Base-by-base conservation (phyloP, 2,329 filamentous ascomycete genomes). In the Mollisia scopiformis region DNA sequence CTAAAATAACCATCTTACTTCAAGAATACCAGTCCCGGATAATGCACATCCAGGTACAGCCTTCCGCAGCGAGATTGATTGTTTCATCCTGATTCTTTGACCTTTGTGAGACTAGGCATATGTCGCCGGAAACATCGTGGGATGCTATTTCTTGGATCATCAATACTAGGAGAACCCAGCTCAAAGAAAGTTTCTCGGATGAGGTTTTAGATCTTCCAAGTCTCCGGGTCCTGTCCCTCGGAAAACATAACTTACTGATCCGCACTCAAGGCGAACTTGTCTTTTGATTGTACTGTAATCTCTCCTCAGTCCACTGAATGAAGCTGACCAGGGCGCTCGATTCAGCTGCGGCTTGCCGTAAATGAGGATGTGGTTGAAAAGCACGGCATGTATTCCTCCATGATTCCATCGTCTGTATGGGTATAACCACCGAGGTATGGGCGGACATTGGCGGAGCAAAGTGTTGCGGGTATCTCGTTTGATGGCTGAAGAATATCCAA, bases 1-100 rank as follows among this genome's bases (percentile, higher is more conserved):
- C n/a, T 23, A 13, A 54, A 54, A 54, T 39, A 41, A 54, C 51
- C 33, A 23, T 47, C 43, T 27, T 8, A 6, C 41, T 13, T 14
- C 39, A 43, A 41, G 23, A 19, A 19, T 19, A 46, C 16, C 11
- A 13, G 5, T 57, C 5, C 27, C 55, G 55, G 55, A 37, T 51
- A 46, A 51, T 57, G 55, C 55, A 57, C 49, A 43, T 50, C 47
- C 46, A 56, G 39, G 37, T 23, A 47, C 53, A 27, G 47, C n/a
- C 6, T 23, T n/a, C n/a, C 6, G 16, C 39, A 43, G 21, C 16
- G 39, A 43, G 39, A 43, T 43, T 6, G 16, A 43, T 43, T 43
- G 39, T 43, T n/a, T 43, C 39, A 43, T 43, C 39, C 39, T 43
- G n/a, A 43, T 43, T 43, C 39, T 43, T 28, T 47, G 6, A 47